phyloP scores from a whole-genome alignment of 1,284 basidiomycete genomes.

The Cryptococcus neoformans region DNA sequence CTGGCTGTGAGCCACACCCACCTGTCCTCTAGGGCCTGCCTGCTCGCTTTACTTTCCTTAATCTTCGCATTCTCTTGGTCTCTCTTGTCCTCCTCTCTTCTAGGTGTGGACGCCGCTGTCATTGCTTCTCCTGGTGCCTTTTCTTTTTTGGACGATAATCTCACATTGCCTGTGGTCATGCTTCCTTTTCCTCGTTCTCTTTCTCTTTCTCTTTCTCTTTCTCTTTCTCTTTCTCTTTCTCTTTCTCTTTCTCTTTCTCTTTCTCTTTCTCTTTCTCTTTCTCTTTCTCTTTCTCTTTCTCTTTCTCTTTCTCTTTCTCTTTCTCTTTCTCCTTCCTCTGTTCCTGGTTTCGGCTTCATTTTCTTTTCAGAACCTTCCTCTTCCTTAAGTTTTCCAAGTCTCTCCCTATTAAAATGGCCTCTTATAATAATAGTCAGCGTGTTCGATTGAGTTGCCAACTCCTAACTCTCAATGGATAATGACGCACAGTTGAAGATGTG shows the following conservation, averaged over 20 bases:
- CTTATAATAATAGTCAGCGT: conserved; percentile 7
- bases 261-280: conserved; percentile 11
- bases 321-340: conserved; percentile 16
- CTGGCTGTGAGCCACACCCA: conserved; percentile 2
- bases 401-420: conserved; percentile 36
- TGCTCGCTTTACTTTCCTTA: conserved; percentile 19
- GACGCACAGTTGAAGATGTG: conserved; percentile 36
- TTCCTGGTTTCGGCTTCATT: conserved; percentile 13
- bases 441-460: background rate
- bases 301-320: conserved; percentile 11
- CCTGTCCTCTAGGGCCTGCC: conserved; percentile 15
- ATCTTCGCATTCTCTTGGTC: conserved; percentile 18
- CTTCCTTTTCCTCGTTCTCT: background rate
- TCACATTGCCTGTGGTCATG: conserved; percentile 16
- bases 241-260: conserved; percentile 20
- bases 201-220: conserved; percentile 16
- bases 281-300: conserved; percentile 17
- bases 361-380: conserved; percentile 16
- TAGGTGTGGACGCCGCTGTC: conserved; percentile 15
- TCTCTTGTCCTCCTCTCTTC: conserved; percentile 20
- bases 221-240: conserved; percentile 8
- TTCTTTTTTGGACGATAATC: conserved; percentile 15
- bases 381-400: conserved; percentile 7
- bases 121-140: conserved; percentile 20
- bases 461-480: background rate